Conservation (phyloP, 2,329 filamentous ascomycete genomes). For the Thermoascus crustaceus region DNA sequence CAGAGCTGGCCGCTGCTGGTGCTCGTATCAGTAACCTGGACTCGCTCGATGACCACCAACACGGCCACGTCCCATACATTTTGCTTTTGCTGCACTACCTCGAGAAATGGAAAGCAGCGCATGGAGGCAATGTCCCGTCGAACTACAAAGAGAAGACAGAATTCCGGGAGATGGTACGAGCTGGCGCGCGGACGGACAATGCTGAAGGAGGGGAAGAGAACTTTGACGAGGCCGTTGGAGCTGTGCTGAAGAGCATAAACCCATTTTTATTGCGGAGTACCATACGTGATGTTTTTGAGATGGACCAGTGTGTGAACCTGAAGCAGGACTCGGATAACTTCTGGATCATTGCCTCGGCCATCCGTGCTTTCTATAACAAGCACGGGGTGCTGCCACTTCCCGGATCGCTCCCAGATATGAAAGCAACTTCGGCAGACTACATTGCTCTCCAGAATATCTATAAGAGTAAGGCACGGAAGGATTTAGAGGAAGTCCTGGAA, state of each 20-base stretch:
- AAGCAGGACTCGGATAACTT: constrained; percentile 54
- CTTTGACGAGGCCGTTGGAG: constrained; percentile 82
- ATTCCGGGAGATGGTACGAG: constrained; percentile 64
- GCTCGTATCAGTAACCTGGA: constrained; percentile 59
- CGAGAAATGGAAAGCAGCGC: constrained; percentile 64
- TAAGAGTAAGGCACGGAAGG: constrained; percentile 74
- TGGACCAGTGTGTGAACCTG: constrained; percentile 49
- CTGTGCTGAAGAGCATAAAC: constrained; percentile 80
- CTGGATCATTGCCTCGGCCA: constrained; percentile 79
- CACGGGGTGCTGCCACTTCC: constrained; percentile 72
- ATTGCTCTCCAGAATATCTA: constrained; percentile 87
- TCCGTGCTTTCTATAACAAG: constrained; percentile 66
- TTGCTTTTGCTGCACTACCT: constrained; percentile 76
- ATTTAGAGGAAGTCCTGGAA: constrained; percentile 65
- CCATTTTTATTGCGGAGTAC: constrained; percentile 58
- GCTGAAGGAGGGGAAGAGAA: constrained; percentile 91
- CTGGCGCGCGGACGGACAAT: constrained; percentile 60
- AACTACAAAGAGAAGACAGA: constrained; percentile 79
- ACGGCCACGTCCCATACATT: constrained; percentile 86
- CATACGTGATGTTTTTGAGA: constrained; percentile 70
- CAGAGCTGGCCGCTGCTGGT: constrained; percentile 63
- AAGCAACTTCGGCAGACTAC: constrained; percentile 84
- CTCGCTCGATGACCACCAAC: constrained; percentile 64
- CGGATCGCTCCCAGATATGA: constrained; percentile 92
- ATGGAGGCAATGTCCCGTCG: constrained; percentile 60